These are phyloP conservation scores for Taxillus chinensis DNA, from an alignment of 164 flowering plant species.

Conservation along the genomic window DNA sequence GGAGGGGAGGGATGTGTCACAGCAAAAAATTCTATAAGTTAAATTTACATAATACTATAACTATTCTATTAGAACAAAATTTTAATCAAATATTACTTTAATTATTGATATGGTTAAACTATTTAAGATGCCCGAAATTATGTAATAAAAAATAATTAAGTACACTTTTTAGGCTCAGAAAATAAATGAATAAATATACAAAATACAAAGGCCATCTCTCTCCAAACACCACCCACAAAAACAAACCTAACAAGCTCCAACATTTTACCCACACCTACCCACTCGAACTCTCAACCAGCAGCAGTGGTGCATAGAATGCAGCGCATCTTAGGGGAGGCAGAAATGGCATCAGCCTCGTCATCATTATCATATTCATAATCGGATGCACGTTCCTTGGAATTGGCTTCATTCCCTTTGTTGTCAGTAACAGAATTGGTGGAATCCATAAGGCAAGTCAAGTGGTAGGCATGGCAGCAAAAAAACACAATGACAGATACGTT, in stretches of 20 bases:
- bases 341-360: constrained; percentile 20
- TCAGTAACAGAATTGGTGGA: constrained; percentile 32
- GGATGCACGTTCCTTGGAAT: constrained; percentile 9
- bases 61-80: no score
- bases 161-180: no score
- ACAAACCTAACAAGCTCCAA: not conserved
- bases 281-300: constrained; percentile 23
- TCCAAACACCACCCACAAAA: not conserved
- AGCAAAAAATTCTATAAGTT: no score
- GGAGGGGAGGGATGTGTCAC: no score
- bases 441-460: constrained; percentile 63
- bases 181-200: no score
- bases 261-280: constrained; percentile 1
- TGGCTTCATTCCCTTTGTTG: constrained; percentile 17
- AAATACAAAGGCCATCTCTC: no score
- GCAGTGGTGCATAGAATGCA: constrained; percentile 97
- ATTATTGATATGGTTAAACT: no score
- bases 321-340: constrained; percentile 43
- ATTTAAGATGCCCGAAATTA: no score
- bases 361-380: constrained; percentile 29
- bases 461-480: constrained; percentile 96
- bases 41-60: no score
- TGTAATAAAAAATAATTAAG: no score
- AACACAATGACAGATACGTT: constrained; percentile 48
- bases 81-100: no score